A percentile compares a stretch with the other conserved stretches of the same genome.
Conservation (phyloP, 768 basidiomycete species). For the Boletellus emodensis region DNA sequence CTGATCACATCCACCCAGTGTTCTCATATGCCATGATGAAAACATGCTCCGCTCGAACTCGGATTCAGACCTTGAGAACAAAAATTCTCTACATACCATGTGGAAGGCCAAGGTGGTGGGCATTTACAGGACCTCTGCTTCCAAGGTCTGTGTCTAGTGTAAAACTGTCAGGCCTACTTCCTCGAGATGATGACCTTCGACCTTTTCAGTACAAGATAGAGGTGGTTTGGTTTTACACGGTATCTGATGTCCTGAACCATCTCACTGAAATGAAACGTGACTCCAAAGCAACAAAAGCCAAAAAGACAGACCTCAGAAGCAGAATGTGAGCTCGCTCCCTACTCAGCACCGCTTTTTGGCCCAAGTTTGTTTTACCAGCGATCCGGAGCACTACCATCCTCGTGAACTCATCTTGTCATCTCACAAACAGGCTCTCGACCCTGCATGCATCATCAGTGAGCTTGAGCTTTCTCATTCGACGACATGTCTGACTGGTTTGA, state of each 20-base stretch:
- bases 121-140: background rate
- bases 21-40: background rate
- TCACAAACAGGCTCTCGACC: background rate
- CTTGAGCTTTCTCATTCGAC: background rate
- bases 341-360: background rate
- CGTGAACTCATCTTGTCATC: background rate
- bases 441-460: background rate
- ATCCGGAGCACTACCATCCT: background rate
- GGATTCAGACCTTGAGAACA: background rate
- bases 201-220: background rate
- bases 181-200: too few relatives aligned
- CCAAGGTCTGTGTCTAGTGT: background rate
- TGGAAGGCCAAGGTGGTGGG: background rate
- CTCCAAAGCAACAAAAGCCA: background rate
- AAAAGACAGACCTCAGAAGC: background rate
- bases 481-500: too few relatives aligned
- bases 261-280: background rate
- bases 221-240: background rate
- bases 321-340: background rate
- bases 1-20: background rate
- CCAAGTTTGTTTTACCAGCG: background rate
- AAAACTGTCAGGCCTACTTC: too few relatives aligned
- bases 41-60: background rate
- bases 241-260: background rate
- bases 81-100: background rate